Evolutionary conservation across 1,139 yeast genomes (phyloP).

Genomic region (Protomyces pachydermus): DNA sequence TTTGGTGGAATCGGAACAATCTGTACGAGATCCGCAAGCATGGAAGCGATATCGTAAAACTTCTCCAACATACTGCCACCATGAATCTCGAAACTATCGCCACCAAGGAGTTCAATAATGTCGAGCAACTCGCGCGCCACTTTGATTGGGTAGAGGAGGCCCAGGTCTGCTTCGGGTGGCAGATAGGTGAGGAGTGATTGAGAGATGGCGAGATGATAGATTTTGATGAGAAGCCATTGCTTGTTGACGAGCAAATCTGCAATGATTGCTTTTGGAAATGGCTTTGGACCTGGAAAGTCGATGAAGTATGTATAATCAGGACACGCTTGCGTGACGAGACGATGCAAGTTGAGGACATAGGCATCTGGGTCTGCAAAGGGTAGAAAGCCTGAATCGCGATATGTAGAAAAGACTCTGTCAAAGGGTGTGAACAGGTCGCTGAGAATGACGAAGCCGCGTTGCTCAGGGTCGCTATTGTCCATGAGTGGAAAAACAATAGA

Average conservation of each 20-base stretch:
- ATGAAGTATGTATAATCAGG: not conserved
- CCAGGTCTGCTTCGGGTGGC: not conserved
- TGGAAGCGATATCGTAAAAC: conserved; percentile 1
- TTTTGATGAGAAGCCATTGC: conserved; percentile 6
- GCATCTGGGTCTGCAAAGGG: not conserved
- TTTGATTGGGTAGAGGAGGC: conserved; percentile 1
- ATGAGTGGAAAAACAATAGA: not conserved
- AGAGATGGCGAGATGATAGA: not conserved
- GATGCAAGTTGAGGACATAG: not conserved
- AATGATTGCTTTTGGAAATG: not conserved
- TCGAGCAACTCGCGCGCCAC: conserved; percentile 2
- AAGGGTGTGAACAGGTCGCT: not conserved
- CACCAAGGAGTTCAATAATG: not conserved
- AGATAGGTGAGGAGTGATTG: not conserved
- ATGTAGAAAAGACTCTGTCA: not conserved
- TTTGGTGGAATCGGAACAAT: not conserved
- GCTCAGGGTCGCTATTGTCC: not conserved
- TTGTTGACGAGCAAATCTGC: not conserved
- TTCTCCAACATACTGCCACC: not conserved
- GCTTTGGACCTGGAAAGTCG: not conserved
- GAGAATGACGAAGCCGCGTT: not conserved
- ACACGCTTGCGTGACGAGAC: not conserved
- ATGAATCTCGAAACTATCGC: conserved; percentile 2
- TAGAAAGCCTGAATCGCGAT: conserved; percentile 3
- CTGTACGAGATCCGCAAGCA: not conserved